These are phyloP conservation scores for Dendrobium chrysotoxum DNA, from an alignment of 106 monocot species.

Conservation along the genomic window DNA sequence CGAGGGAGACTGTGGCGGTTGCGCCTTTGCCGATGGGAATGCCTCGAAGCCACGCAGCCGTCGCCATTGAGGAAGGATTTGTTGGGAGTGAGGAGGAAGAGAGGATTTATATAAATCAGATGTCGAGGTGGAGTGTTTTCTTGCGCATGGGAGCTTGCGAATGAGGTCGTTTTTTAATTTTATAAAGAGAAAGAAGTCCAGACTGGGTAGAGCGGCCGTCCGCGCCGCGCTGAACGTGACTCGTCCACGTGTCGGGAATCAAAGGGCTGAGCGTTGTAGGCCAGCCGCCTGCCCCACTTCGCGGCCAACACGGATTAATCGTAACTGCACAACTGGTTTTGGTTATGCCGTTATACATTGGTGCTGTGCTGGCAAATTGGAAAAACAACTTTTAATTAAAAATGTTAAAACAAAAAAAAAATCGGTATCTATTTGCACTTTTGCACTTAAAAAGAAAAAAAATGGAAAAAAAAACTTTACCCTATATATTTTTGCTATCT, in stretches of 20 bases:
- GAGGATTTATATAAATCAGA: neutral
- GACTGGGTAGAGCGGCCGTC: neutral
- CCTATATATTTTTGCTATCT: too few species aligned
- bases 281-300: neutral
- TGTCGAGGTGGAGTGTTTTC: neutral
- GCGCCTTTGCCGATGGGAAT: slow-evolving; percentile 30
- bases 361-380: neutral
- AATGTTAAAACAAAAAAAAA: too few species aligned
- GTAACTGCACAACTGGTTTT: neutral
- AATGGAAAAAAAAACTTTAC: too few species aligned
- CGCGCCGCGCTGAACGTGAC: neutral
- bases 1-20: slow-evolving; percentile 15
- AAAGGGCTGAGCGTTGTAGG: neutral
- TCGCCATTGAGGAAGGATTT: neutral
- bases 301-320: neutral
- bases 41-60: slow-evolving; percentile 16
- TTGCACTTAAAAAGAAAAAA: too few species aligned
- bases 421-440: too few species aligned
- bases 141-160: neutral
- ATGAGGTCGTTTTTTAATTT: neutral
- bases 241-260: neutral
- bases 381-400: neutral
- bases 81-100: neutral
- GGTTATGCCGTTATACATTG: neutral
- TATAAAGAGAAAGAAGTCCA: neutral